Conservation (phyloP, 1,284 basidiomycete species). For the Bjerkandera adusta region DNA sequence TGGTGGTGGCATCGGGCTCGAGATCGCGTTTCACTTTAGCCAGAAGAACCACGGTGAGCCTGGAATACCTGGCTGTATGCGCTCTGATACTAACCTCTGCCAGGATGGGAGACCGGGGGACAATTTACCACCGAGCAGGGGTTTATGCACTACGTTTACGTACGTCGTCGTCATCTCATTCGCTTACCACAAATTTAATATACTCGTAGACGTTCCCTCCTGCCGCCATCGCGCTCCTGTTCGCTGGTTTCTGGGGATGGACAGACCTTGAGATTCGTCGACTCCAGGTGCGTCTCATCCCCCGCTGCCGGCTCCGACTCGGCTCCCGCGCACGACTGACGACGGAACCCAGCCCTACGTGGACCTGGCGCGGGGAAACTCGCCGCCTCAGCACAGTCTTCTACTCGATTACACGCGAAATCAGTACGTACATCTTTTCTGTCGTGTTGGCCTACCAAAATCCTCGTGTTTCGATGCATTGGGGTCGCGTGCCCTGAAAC, state of each 20-base stretch:
- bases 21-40: slow-evolving; percentile 45
- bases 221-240: slow-evolving; percentile 38
- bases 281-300: slow-evolving; percentile 39
- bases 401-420: slow-evolving; percentile 52
- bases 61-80: neutral
- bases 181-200: neutral
- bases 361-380: slow-evolving; percentile 52
- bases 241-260: slow-evolving; percentile 51
- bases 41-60: slow-evolving; percentile 41
- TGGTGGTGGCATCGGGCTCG: slow-evolving; percentile 41
- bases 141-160: slow-evolving; percentile 49
- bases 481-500: too few relatives aligned
- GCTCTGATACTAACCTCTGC: neutral
- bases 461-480: too few relatives aligned
- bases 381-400: slow-evolving; percentile 46
- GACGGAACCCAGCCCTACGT: slow-evolving; percentile 43
- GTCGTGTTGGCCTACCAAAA: too few relatives aligned
- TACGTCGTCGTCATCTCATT: slow-evolving; percentile 21
- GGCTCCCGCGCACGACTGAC: neutral
- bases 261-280: slow-evolving; percentile 54
- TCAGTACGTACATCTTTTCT: slow-evolving; percentile 32
- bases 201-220: slow-evolving; percentile 45
- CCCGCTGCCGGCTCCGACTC: neutral
- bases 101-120: slow-evolving; percentile 42
- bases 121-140: slow-evolving; percentile 25